These are phyloP conservation scores for Wickerhamiella cacticola DNA, from an alignment of 805 yeast genomes.

Conservation along the genomic window DNA sequence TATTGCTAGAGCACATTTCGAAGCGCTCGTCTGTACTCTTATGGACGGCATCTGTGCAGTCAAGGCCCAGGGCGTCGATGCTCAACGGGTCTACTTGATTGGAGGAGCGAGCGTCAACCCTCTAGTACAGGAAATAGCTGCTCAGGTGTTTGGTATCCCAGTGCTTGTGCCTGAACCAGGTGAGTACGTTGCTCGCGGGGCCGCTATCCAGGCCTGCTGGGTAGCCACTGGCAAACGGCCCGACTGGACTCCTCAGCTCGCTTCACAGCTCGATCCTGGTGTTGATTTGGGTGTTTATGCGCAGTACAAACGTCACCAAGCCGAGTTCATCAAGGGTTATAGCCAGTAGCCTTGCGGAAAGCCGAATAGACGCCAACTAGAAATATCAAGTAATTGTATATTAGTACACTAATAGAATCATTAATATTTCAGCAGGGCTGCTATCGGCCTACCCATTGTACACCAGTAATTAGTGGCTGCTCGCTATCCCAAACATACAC, in stretches of 20 bases:
- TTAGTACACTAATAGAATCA: too few species aligned
- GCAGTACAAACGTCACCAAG: slow-evolving; percentile 2
- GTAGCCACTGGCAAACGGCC: slow-evolving; percentile 18
- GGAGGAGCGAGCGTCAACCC: slow-evolving; percentile 23
- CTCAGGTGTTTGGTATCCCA: slow-evolving; percentile 17
- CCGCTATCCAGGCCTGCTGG: slow-evolving; percentile 25
- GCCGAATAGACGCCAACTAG: too few species aligned
- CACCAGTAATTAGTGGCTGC: too few species aligned
- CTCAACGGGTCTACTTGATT: slow-evolving; percentile 18
- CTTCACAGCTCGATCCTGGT: background rate
- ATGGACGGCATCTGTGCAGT: slow-evolving; percentile 20
- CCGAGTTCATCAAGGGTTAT: background rate
- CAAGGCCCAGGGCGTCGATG: slow-evolving; percentile 5
- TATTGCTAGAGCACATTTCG: slow-evolving; percentile 22
- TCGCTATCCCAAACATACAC: too few species aligned
- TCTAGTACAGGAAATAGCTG: slow-evolving; percentile 21
- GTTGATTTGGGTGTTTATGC: background rate
- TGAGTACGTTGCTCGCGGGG: slow-evolving; percentile 24
- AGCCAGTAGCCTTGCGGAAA: too few species aligned
- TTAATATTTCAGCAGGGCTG: too few species aligned
- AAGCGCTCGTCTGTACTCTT: slow-evolving; percentile 21
- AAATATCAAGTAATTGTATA: too few species aligned
- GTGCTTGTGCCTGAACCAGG: slow-evolving; percentile 18
- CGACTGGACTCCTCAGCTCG: slow-evolving; percentile 15
- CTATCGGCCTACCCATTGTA: too few species aligned